Conservation (phyloP, 129 eudicot genomes). For the Mikania micrantha region DNA sequence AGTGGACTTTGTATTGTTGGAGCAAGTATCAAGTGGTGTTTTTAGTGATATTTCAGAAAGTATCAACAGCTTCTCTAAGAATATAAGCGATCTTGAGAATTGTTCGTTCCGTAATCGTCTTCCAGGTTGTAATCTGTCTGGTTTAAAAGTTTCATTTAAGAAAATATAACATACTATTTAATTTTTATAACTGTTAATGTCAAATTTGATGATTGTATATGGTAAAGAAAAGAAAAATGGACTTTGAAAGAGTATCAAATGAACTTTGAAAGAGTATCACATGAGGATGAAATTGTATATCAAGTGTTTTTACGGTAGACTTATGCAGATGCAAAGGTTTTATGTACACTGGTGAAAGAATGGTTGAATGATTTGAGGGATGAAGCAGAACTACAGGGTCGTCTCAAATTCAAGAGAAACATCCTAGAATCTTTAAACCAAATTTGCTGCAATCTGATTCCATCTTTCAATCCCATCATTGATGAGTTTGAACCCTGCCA, state of each 20-base stretch:
- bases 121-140: conserved; percentile 47
- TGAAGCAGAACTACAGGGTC: conserved; percentile 54
- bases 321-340: conserved; percentile 54
- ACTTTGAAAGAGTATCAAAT: background rate
- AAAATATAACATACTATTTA: background rate
- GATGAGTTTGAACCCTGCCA: conserved; percentile 63
- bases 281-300: background rate
- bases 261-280: too few species aligned
- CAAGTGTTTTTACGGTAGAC: conserved; percentile 9
- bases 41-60: conserved; percentile 40
- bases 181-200: background rate
- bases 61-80: conserved; percentile 48
- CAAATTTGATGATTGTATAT: background rate
- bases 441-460: conserved; percentile 69
- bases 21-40: conserved; percentile 44
- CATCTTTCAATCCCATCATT: conserved; percentile 49
- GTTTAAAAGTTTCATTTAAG: background rate
- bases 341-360: conserved; percentile 47
- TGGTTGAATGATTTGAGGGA: conserved; percentile 74
- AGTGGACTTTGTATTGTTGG: conserved; percentile 67
- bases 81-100: conserved; percentile 74
- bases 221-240: background rate
- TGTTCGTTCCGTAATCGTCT: conserved; percentile 58
- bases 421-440: conserved; percentile 48
- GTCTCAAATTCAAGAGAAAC: conserved; percentile 54